phyloP scores from a whole-genome alignment of 768 basidiomycete genomes.

The Termitomyces bulborhizus region DNA sequence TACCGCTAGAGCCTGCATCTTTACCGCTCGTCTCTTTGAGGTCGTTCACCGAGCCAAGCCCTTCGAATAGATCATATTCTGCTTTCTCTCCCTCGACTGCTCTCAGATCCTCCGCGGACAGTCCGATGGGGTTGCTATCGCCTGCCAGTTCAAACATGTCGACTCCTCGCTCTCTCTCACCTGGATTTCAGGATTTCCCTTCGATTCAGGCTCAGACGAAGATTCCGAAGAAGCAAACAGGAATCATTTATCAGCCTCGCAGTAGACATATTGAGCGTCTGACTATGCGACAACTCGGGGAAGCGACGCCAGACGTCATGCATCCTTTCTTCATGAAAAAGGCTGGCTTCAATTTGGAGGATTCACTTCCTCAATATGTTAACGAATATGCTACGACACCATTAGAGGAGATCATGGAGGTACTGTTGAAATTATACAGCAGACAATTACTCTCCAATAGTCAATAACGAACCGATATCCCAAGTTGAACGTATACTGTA shows the following conservation, averaged over 20 bases:
- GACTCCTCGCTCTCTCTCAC: conserved; percentile 3
- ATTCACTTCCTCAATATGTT: conserved; percentile 81
- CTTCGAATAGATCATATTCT: conserved; percentile 12
- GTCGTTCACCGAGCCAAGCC: conserved; percentile 24
- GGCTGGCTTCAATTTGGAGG: conserved; percentile 77
- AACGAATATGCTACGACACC: conserved; percentile 83
- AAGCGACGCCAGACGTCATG: conserved; percentile 87
- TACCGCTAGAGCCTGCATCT: conserved; percentile 25
- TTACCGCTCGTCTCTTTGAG: conserved; percentile 21
- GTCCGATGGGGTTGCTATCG: conserved; percentile 13
- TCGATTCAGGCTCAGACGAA: conserved; percentile 5
- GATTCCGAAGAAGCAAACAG: conserved; percentile 17
- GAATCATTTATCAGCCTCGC: conserved; percentile 49
- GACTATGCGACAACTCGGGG: conserved; percentile 80
- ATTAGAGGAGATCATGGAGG: conserved; percentile 80
- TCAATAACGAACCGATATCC: conserved; percentile 9
- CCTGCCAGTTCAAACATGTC: conserved; percentile 15
- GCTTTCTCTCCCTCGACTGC: conserved; percentile 23
- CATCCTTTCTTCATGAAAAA: conserved; percentile 84
- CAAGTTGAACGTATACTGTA: neutral
- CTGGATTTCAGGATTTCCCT: conserved; percentile 10
- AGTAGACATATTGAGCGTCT: conserved; percentile 68
- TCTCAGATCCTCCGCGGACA: conserved; percentile 12
- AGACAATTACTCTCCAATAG: conserved; percentile 50
- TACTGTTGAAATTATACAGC: conserved; percentile 69